phyloP scores from a whole-genome alignment of 495 filamentous ascomycete genomes.

The Penicillium nucicola region DNA sequence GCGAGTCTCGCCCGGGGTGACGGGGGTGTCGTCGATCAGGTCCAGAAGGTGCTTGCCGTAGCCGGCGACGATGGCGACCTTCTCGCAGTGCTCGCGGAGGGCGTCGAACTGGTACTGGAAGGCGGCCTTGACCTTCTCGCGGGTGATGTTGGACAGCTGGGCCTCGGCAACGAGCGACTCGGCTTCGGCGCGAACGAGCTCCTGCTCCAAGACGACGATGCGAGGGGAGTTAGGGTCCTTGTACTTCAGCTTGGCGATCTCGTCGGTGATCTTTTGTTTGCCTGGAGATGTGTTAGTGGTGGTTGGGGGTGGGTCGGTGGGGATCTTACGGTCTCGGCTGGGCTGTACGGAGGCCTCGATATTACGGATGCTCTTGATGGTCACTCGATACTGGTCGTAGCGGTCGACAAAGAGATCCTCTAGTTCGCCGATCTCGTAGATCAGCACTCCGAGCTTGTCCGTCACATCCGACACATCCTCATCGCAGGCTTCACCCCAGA shows the following conservation, averaged over 20 bases:
- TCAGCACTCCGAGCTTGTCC: conserved; percentile 94
- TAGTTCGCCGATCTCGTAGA: conserved; percentile 98
- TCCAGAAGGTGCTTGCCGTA: conserved; percentile 96
- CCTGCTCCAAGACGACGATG: conserved; percentile 96
- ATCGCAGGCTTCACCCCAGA: conserved; percentile 96
- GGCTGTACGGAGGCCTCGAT: conserved; percentile 98
- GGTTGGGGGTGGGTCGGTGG: not conserved
- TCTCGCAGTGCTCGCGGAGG: conserved; percentile 95
- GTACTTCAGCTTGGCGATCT: conserved; percentile 98
- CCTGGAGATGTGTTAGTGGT: conserved; percentile 40
- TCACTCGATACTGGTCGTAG: conserved; percentile 98
- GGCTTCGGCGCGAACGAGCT: conserved; percentile 96
- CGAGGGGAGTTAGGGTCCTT: conserved; percentile 97
- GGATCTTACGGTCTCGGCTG: conserved; percentile 81
- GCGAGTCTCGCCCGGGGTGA: conserved; percentile 95
- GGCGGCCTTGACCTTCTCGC: conserved; percentile 97
- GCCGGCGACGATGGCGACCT: conserved; percentile 94
- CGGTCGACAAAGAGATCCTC: conserved; percentile 98
- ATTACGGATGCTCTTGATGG: conserved; percentile 98
- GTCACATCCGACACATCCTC: conserved; percentile 99
- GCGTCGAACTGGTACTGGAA: conserved; percentile 99
- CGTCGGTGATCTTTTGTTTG: conserved; percentile 99
- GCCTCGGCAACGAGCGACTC: conserved; percentile 97
- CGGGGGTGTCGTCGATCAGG: conserved; percentile 91
- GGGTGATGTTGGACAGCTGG: conserved; percentile 97